These are phyloP conservation scores for Hortiboletus campestris DNA, from an alignment of 768 basidiomycete species.

Conservation along the genomic window DNA sequence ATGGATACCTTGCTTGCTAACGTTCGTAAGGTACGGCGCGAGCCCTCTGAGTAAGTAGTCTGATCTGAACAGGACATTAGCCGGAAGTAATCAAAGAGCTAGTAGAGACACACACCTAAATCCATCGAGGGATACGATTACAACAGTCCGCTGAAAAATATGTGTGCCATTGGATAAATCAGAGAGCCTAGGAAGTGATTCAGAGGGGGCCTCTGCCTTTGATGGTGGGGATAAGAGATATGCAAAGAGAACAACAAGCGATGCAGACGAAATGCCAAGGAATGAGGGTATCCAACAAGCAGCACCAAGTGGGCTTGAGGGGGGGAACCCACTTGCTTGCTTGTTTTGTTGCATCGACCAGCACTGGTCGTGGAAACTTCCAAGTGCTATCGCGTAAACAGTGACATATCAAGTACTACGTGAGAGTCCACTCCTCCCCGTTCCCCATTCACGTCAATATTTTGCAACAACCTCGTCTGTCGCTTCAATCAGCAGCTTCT, in stretches of 20 bases:
- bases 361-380: not conserved
- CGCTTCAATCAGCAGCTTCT: slow-evolving; percentile 68
- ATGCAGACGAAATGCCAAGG: slow-evolving; percentile 2
- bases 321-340: not conserved
- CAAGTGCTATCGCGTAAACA: not conserved
- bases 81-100: not conserved
- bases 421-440: not conserved
- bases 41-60: slow-evolving; percentile 80
- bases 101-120: slow-evolving; percentile 29
- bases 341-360: not conserved
- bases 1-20: slow-evolving; percentile 72
- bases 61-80: slow-evolving; percentile 40
- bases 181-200: not conserved
- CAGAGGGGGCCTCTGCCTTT: not conserved
- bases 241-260: slow-evolving; percentile 6
- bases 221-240: not conserved
- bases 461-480: slow-evolving; percentile 28
- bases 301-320: not conserved
- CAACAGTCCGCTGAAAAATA: slow-evolving; percentile 68
- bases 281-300: slow-evolving; percentile 1
- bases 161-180: slow-evolving; percentile 73
- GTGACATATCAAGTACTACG: not conserved
- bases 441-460: slow-evolving; percentile 10
- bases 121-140: slow-evolving; percentile 87
- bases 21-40: slow-evolving; percentile 72